Conservation (phyloP, 2,329 filamentous ascomycete genomes). For the Pestalotiopsis sp. region DNA sequence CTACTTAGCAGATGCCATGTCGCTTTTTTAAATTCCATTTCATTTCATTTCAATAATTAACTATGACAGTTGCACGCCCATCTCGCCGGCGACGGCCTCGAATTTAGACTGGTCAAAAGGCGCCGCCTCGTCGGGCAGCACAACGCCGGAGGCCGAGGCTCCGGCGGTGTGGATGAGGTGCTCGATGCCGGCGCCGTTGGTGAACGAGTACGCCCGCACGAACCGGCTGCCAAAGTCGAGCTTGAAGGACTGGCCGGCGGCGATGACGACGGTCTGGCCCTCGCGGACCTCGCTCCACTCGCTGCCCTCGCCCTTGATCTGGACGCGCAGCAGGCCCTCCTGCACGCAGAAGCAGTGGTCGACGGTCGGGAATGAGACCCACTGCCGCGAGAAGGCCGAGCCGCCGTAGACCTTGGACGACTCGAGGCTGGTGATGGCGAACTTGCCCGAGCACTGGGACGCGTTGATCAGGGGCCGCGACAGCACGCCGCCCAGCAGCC, state of each 20-base stretch:
- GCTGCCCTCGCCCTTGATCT: constrained; percentile 31
- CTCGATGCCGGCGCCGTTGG: constrained; percentile 51
- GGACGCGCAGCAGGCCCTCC: constrained; percentile 47
- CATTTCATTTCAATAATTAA: background rate
- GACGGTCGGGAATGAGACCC: constrained; percentile 44
- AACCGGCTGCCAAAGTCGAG: constrained; percentile 46
- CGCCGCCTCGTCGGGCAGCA: constrained; percentile 34
- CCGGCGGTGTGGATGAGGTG: constrained; percentile 42
- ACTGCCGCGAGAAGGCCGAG: constrained; percentile 34
- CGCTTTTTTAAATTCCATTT: background rate
- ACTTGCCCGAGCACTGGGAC: constrained; percentile 47
- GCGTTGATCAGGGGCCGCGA: constrained; percentile 50
- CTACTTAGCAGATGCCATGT: background rate
- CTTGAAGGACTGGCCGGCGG: constrained; percentile 46
- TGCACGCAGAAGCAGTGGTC: constrained; percentile 55
- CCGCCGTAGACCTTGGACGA: constrained; percentile 37
- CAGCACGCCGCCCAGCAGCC: constrained; percentile 45
- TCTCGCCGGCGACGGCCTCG: background rate
- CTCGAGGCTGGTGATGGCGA: constrained; percentile 56
- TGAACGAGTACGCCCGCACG: constrained; percentile 48
- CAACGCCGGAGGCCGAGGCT: constrained; percentile 29
- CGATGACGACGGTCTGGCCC: constrained; percentile 50
- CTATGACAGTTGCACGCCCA: constrained; percentile 1
- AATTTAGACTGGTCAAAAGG: constrained; percentile 1
- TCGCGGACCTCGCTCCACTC: constrained; percentile 37